A percentile compares a stretch with the other conserved stretches of the same genome.
Conservation (phyloP, 345 rosid genomes). For the Corchorus capsularis region DNA sequence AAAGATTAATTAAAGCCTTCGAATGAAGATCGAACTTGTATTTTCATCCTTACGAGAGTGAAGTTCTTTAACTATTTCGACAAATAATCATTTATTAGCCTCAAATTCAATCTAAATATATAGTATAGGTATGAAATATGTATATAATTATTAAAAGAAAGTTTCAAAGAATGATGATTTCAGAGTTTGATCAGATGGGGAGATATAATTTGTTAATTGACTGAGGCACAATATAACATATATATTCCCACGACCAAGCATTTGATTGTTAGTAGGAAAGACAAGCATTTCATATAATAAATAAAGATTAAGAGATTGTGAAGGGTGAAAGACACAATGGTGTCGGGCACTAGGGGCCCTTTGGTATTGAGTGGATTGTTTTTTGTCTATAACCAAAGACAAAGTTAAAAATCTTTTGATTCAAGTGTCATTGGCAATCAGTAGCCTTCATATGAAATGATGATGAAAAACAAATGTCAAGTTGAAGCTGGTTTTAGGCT, state of each 20-base stretch:
- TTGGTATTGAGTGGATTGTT: neutral
- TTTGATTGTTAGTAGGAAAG: neutral
- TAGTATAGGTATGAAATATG: too few relatives aligned
- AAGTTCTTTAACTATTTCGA: too few relatives aligned
- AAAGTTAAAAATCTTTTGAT: neutral
- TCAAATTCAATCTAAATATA: neutral
- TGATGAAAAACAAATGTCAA: too few relatives aligned
- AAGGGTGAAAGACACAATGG: neutral
- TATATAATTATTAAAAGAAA: too few relatives aligned
- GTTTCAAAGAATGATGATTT: neutral
- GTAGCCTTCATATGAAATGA: neutral
- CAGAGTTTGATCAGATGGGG: neutral
- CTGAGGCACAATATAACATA: neutral
- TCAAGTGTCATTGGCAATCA: neutral
- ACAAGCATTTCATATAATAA: neutral
- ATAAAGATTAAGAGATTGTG: neutral
- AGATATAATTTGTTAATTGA: conserved; percentile 17
- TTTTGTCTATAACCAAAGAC: neutral
- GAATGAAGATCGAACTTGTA: too few relatives aligned
- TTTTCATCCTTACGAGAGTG: too few relatives aligned
- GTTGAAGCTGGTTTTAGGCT: neutral
- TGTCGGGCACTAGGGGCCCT: neutral
- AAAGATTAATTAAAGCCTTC: too few relatives aligned
- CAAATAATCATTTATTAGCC: too few relatives aligned
- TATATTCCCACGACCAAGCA: neutral